Conservation (phyloP, 2,329 filamentous ascomycete genomes). For the Epichloe uncinata region DNA sequence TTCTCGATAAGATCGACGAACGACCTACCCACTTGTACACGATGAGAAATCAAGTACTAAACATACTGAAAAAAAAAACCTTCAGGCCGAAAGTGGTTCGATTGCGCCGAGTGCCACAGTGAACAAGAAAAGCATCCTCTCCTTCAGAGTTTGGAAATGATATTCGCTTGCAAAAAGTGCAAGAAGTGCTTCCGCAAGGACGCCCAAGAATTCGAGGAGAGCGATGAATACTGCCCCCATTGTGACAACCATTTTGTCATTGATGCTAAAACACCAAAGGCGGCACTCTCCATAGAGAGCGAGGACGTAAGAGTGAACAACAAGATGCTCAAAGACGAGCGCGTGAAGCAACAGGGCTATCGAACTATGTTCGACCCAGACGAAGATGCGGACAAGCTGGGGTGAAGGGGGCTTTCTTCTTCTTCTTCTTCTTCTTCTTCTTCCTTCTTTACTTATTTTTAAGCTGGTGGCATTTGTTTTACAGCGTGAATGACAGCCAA, state of each 20-base stretch:
- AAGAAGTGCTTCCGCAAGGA: slow-evolving; percentile 97
- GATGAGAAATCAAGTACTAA: not conserved
- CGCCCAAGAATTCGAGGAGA: slow-evolving; percentile 80
- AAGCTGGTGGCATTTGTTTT: not conserved
- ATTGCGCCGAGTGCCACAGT: slow-evolving; percentile 87
- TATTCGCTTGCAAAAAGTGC: slow-evolving; percentile 99
- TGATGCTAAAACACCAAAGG: slow-evolving; percentile 73
- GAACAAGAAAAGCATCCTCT: slow-evolving; percentile 71
- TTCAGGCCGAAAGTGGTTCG: slow-evolving; percentile 89
- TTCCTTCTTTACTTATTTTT: not conserved
- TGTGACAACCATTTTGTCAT: slow-evolving; percentile 98
- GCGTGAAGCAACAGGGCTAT: slow-evolving; percentile 46
- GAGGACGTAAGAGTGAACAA: slow-evolving; percentile 78
- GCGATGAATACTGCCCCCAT: slow-evolving; percentile 96
- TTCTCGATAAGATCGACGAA: not conserved
- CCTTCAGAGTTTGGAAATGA: slow-evolving; percentile 71
- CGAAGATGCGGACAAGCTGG: slow-evolving; percentile 60
- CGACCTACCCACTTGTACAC: not conserved
- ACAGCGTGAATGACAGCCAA: slow-evolving; percentile 5
- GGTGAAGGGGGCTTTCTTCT: slow-evolving; percentile 31
- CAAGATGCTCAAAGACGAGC: slow-evolving; percentile 87
- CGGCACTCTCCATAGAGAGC: slow-evolving; percentile 74
- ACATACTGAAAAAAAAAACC: not conserved
- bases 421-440: not conserved
- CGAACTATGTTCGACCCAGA: slow-evolving; percentile 65